Evolutionary conservation across 257 asterid genomes (phyloP), one percentile per base, ranked within the genome.

Genomic region (Schizonepeta tenuifolia): DNA sequence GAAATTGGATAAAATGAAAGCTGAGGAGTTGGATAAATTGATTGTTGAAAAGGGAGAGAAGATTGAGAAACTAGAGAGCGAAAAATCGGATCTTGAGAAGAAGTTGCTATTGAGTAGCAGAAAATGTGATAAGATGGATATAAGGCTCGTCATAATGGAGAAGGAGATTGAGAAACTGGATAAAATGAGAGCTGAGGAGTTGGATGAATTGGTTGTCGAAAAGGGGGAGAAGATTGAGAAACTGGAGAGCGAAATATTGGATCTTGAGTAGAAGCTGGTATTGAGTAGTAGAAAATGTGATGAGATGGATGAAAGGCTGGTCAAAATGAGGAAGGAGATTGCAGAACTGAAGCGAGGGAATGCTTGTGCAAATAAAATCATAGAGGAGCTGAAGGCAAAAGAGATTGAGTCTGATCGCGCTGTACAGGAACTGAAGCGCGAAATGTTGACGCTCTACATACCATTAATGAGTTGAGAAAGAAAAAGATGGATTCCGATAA

Each of bases 401-500:
- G 28, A 14, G n/a, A 9, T 36, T n/a, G 69, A 77, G 69, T 57
- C 66, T 36, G 41, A 49, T 51, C 21, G 10, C 10, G 33, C 7
- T 17, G 17, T 44, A 21, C 67, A 69, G 26, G 78, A 46, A 9
- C 18, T 80, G 59, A 55, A 18, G 35, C 56, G 14, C 35, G 21
- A 70, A 75, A 79, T 50, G 9, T 13, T 35, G 79, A 63, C 70
- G 70, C 65, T 35, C 15, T 13, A 2, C 67, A 8, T 53, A 67
- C 26, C 5, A 46, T 66, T 7, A 74, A 50, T 28, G 80, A 75
- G 28, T 46, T 79, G 69, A 66, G 49, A 56, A 21, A 14, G 14
- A 17, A 58, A 33, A 66, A 65, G 24, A 33, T 38, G 33, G 66
- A 63, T 51, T 63, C 26, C 26, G 26, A 75, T 22, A 41, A 55